These are phyloP conservation scores for Ceratocystis lukuohia DNA, from an alignment of 2,329 filamentous ascomycete species.

Conservation along the genomic window DNA sequence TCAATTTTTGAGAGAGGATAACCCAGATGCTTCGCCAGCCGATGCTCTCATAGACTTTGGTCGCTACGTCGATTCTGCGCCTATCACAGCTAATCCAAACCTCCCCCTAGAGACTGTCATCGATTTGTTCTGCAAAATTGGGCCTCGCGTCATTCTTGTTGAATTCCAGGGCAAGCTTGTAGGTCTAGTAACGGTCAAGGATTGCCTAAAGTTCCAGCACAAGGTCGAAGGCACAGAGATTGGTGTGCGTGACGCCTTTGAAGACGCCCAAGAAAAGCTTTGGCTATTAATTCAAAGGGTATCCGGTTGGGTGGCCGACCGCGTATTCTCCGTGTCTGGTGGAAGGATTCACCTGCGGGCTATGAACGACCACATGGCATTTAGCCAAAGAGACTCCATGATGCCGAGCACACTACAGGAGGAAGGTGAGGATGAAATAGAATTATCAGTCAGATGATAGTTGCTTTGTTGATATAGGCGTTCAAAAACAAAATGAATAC, in stretches of 20 bases:
- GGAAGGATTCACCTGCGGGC: conserved; percentile 43
- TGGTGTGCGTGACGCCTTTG: conserved; percentile 41
- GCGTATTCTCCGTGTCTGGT: conserved; percentile 38
- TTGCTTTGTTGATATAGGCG: background rate
- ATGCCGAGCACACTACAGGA: conserved; percentile 24
- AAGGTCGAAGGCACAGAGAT: conserved; percentile 75
- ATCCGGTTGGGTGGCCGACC: conserved; percentile 46
- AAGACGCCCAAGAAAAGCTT: conserved; percentile 46
- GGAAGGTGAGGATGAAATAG: conserved; percentile 30
- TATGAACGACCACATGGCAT: conserved; percentile 28
- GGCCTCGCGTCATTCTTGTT: conserved; percentile 80
- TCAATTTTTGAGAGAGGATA: too few species aligned
- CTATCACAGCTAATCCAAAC: conserved; percentile 79
- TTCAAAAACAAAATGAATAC: background rate
- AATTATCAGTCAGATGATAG: conserved; percentile 30
- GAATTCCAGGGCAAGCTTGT: conserved; percentile 75
- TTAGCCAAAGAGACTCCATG: background rate
- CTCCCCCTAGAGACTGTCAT: conserved; percentile 92
- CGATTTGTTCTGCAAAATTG: conserved; percentile 97
- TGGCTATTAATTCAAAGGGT: conserved; percentile 45
- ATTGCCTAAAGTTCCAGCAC: conserved; percentile 95
- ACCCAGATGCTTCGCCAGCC: conserved; percentile 29
- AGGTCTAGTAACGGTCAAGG: conserved; percentile 88
- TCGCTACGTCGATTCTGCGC: conserved; percentile 77
- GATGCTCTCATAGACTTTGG: conserved; percentile 60